Base-by-base conservation (phyloP, 2,329 filamentous ascomycete species). In the Fusarium xylarioides region DNA sequence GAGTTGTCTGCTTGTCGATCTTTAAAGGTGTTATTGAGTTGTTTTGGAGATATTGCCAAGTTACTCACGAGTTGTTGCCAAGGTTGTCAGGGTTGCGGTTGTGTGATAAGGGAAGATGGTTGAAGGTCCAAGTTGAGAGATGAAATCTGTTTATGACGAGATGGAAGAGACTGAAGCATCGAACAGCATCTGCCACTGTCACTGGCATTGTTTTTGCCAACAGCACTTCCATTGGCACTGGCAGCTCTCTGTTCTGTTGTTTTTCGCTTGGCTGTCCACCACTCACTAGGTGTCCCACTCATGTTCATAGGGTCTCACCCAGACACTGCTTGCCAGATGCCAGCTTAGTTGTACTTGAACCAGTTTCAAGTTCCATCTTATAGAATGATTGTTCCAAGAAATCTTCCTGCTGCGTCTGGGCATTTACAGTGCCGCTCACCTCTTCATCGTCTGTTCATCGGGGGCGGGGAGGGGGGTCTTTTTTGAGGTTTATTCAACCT, bases 171-270 rank as follows among this genome's bases (percentile, higher is more conserved):
- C 34, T 28, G 11, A 12, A n/a, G 11, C 11, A 18, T 28, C 8
- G 11, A 19, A 52, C 7, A 0, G n/a, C 7, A 16, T 35, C 30
- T 26, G 12, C n/a, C n/a, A 35, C n/a, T 26, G 18, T 15, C 32
- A 35, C 32, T 35, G n/a, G 49, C 14, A 16, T 19, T 19, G 0
- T 0, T 15, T 11, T 26, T 2, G 0, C 12, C 1, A 35, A 8
- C 9, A 21, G 0, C 18, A 15, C 6, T 14, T 15, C 30, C 14
- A 18, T 18, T 54, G 23, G 34, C 34, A 40, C 34, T 30, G 23
- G 23, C 15, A n/a, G 6, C 11, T n/a, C 15, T 28, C 19, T 30
- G 19, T 40, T 38, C 23, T n/a, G 15, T 9, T 18, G 7, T 21
- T 40, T 40, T 23, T 28, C 30, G 14, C 50, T 28, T 18, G 15